Percentiles rank a stretch among this genome's conserved stretches.
Evolutionary conservation across 768 basidiomycete species (phyloP).

Genomic region (Gloeostereum incarnatum): DNA sequence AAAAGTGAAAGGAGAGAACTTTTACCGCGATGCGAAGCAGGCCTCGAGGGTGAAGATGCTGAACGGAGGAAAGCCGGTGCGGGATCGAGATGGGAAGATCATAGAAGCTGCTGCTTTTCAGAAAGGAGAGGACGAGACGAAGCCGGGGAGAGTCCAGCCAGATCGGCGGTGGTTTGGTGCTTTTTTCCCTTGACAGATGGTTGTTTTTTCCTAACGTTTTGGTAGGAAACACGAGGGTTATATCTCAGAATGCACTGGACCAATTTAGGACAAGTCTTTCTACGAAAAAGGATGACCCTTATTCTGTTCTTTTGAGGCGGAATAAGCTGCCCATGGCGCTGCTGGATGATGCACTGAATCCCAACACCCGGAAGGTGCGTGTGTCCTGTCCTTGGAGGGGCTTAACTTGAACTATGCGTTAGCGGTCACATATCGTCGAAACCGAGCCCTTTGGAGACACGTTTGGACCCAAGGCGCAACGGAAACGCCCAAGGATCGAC

Average conservation of each 20-base stretch:
- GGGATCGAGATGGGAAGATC: constrained; percentile 89
- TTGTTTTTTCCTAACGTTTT: constrained; percentile 5
- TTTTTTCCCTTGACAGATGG: constrained; percentile 16
- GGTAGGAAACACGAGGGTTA: constrained; percentile 94
- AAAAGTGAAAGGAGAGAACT: constrained; percentile 90
- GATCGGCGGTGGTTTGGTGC: constrained; percentile 96
- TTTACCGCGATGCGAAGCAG: constrained; percentile 94
- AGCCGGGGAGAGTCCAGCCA: constrained; percentile 86
- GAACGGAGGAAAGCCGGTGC: constrained; percentile 82
- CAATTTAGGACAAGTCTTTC: constrained; percentile 90
- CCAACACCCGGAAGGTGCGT: constrained; percentile 64
- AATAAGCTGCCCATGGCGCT: constrained; percentile 98
- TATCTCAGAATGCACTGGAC: constrained; percentile 91
- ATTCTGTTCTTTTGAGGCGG: constrained; percentile 85
- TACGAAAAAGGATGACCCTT: constrained; percentile 85
- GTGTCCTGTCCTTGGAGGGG: constrained; percentile 1
- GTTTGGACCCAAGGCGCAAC: constrained; percentile 92
- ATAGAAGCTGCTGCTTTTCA: constrained; percentile 92
- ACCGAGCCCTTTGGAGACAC: constrained; percentile 93
- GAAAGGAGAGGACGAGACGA: constrained; percentile 87
- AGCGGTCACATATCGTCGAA: constrained; percentile 92
- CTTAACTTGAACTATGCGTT: constrained; percentile 7
- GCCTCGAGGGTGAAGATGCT: constrained; percentile 85
- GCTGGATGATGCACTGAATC: constrained; percentile 82
- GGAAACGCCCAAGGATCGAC: constrained; percentile 81